Evolutionary conservation across 2,329 filamentous ascomycete genomes (phyloP), one percentile per base, ranked within the genome.

Genomic region (Elsinoe fawcettii): DNA sequence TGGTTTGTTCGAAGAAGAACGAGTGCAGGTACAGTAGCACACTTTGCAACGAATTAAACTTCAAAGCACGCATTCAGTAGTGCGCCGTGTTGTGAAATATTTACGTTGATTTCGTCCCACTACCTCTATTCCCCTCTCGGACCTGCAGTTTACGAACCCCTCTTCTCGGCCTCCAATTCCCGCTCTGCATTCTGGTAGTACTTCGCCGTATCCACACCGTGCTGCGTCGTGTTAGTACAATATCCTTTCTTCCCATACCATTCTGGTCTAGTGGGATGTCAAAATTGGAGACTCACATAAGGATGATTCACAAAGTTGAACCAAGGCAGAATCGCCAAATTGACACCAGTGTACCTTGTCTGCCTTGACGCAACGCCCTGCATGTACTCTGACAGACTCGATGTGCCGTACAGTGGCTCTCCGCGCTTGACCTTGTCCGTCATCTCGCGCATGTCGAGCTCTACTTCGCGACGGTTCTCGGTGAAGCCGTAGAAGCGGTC

Each of bases 391-490:
- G 86, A 87, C 66, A 96, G 75, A 55, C 76, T 76, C 67, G 85
- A 89, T 66, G 81, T 82, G 67, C 93, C 93, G 74, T 99, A 99
- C 51, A 97, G 78, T 34, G 93, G 81, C 77, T 95, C 82, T 63
- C 92, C 92, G 59, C 81, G 83, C 82, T 97, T 99, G 71, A 97
- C 91, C 75, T 92, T 95, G 72, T 85, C 82, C 36, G 96, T 91
- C 93, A 99, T 99, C 75, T 99, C 93, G 63, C 83, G 82, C 91
- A 97, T 97, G 71, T 99, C 93, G 86, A 95, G 86, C 63, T 96
- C 87, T 58, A 93, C 78, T 74, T 99, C 93, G 66, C 93, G 85
- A 56, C 85, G 76, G 75, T 99, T 99, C 74, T 99, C 93, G 49
- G 82, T 85, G 74, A 91, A 89, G 66, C 93, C 93, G 76, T 96